Percentiles rank a stretch among this genome's conserved stretches.
These are phyloP conservation scores for Trametes polyzona DNA, from an alignment of 1,284 basidiomycete genomes.

Conservation along the genomic window DNA sequence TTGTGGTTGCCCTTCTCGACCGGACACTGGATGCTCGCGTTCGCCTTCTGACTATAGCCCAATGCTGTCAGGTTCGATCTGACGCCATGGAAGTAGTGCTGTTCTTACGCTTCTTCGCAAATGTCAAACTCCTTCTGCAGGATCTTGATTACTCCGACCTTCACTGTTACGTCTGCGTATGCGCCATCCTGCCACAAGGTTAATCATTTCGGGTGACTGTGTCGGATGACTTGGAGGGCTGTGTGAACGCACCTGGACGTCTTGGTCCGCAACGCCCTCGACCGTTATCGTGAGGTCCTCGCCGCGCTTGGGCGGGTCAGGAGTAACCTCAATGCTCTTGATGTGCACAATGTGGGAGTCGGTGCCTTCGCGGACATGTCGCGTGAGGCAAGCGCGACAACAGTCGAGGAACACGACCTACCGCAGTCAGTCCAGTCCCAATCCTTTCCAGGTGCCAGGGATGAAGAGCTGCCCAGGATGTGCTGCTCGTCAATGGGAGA, in stretches of 20 bases:
- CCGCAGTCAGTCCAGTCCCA: constrained; percentile 68
- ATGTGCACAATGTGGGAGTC: constrained; percentile 57
- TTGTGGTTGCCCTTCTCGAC: constrained; percentile 71
- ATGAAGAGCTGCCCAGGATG: constrained; percentile 34
- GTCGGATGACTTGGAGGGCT: neutral
- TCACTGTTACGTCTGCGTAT: constrained; percentile 85
- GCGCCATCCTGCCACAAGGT: constrained; percentile 77
- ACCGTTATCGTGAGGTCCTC: constrained; percentile 83
- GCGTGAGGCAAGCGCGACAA: neutral
- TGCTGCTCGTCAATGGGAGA: constrained; percentile 44
- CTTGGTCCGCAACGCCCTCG: constrained; percentile 57
- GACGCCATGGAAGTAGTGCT: too few relatives aligned
- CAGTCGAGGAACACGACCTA: constrained; percentile 37
- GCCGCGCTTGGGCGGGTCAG: constrained; percentile 86
- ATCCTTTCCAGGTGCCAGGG: constrained; percentile 38
- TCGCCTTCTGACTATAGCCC: constrained; percentile 59
- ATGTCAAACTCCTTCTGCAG: constrained; percentile 83
- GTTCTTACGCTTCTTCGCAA: constrained; percentile 91
- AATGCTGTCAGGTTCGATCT: neutral
- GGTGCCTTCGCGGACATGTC: constrained; percentile 43
- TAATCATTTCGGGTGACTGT: neutral
- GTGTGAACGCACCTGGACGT: constrained; percentile 61
- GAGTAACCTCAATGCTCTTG: constrained; percentile 67
- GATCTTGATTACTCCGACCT: constrained; percentile 87
- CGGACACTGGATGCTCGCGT: constrained; percentile 79